These are phyloP conservation scores for Crucihimalaya himalaica DNA, from an alignment of 345 rosid species.

Conservation along the genomic window DNA sequence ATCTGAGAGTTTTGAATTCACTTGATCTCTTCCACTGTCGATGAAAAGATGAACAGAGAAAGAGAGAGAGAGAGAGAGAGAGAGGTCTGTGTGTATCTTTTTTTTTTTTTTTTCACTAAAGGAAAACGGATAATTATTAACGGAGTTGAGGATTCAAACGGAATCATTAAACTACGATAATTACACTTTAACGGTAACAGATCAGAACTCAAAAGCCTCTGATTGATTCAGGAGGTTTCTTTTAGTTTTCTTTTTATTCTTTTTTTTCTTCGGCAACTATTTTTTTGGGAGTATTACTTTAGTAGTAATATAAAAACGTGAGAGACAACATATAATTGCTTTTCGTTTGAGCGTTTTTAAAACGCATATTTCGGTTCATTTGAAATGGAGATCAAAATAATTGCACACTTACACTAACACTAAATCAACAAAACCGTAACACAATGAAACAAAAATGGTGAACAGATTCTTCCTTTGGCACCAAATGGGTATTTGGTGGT, in stretches of 20 bases:
- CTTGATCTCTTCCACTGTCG: slow-evolving; percentile 23
- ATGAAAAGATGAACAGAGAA: slow-evolving; percentile 25
- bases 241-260: background rate
- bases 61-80: background rate
- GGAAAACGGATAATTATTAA: slow-evolving; percentile 25
- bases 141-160: slow-evolving; percentile 14
- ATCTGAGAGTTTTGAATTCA: slow-evolving; percentile 27
- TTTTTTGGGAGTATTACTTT: background rate
- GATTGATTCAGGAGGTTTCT: background rate
- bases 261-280: background rate
- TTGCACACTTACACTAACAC: background rate
- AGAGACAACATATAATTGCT: background rate
- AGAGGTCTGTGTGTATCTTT: background rate
- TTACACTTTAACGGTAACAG: slow-evolving; percentile 3
- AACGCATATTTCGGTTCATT: background rate
- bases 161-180: background rate
- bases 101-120: background rate
- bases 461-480: background rate
- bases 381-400: background rate
- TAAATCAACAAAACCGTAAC: background rate
- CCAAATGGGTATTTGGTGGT: background rate
- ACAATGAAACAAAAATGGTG: slow-evolving; percentile 25
- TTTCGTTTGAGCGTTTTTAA: background rate
- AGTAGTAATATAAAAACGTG: background rate
- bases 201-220: background rate